Evolutionary conservation across 768 basidiomycete genomes (phyloP).

Genomic region (Polyporus arcularius): DNA sequence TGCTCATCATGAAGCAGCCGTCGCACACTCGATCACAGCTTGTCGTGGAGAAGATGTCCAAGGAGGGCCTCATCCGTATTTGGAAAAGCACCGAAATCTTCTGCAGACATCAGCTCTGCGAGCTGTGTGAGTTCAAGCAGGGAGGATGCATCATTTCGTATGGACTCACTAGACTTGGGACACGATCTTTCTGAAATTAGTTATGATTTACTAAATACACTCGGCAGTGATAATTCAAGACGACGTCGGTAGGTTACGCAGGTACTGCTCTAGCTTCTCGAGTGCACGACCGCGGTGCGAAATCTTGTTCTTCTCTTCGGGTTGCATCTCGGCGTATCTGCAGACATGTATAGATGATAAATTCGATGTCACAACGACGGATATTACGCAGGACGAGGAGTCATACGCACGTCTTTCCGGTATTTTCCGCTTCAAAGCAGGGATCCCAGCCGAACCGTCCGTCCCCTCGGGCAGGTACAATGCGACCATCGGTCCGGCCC

Average conservation of each 20-base stretch:
- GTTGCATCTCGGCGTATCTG: constrained; percentile 71
- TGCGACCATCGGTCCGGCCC: constrained; percentile 85
- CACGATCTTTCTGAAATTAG: not conserved
- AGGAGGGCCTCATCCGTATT: too few species aligned
- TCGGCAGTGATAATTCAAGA: not conserved
- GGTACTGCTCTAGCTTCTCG: constrained; percentile 51
- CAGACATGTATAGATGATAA: too few species aligned
- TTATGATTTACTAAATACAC: too few species aligned
- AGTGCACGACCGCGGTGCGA: constrained; percentile 69
- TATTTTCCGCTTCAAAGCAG: constrained; percentile 76
- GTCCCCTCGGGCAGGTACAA: constrained; percentile 83
- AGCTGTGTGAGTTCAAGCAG: too few species aligned
- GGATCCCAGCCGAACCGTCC: constrained; percentile 90
- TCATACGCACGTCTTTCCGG: constrained; percentile 67
- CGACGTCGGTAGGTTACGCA: constrained; percentile 26
- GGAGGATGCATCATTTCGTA: too few species aligned
- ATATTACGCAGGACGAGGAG: too few species aligned
- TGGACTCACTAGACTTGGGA: not conserved
- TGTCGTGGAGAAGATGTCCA: too few species aligned
- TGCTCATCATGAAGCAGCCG: too few species aligned
- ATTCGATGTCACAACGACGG: too few species aligned
- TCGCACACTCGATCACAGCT: too few species aligned
- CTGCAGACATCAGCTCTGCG: too few species aligned
- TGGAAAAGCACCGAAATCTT: too few species aligned
- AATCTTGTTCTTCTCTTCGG: constrained; percentile 61